Conservation (phyloP, 2,329 filamentous ascomycete genomes). For the Diaporthe sp. region DNA sequence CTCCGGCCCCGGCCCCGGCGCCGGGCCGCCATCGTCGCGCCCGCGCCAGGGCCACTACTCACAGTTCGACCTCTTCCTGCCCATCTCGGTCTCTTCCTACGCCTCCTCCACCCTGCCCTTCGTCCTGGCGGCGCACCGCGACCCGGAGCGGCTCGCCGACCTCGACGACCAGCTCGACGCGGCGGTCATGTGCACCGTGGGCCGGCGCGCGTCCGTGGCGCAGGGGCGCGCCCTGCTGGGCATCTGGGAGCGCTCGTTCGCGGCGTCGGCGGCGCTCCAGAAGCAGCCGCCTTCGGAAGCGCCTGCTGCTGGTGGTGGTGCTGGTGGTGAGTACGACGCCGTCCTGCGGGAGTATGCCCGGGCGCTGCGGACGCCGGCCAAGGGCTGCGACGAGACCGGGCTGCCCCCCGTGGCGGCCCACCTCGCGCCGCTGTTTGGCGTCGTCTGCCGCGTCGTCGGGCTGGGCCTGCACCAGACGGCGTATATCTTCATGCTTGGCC, state of each 20-base stretch:
- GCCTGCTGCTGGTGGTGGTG: background rate
- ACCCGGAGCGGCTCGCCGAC: constrained; percentile 63
- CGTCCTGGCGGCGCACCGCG: constrained; percentile 75
- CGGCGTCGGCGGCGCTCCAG: constrained; percentile 50
- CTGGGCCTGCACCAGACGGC: constrained; percentile 74
- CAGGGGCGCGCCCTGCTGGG: constrained; percentile 82
- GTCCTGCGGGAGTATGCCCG: constrained; percentile 38
- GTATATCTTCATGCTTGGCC: constrained; percentile 82
- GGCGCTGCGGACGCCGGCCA: constrained; percentile 29
- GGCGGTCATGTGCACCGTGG: constrained; percentile 83
- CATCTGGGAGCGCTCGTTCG: constrained; percentile 82
- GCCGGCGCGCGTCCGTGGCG: constrained; percentile 79
- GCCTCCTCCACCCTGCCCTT: constrained; percentile 82
- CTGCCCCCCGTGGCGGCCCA: constrained; percentile 71
- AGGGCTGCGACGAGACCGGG: constrained; percentile 42
- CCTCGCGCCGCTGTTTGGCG: constrained; percentile 79
- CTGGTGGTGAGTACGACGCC: constrained; percentile 29
- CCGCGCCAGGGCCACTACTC: constrained; percentile 46
- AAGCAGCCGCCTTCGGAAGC: constrained; percentile 41
- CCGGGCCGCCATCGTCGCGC: background rate
- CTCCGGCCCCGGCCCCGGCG: background rate
- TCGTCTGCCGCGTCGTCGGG: constrained; percentile 73
- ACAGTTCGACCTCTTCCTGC: constrained; percentile 76
- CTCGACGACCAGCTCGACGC: constrained; percentile 86
- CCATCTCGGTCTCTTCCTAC: constrained; percentile 78